Conservation (phyloP, 768 basidiomycete genomes). For the Boletus coccyginus region DNA sequence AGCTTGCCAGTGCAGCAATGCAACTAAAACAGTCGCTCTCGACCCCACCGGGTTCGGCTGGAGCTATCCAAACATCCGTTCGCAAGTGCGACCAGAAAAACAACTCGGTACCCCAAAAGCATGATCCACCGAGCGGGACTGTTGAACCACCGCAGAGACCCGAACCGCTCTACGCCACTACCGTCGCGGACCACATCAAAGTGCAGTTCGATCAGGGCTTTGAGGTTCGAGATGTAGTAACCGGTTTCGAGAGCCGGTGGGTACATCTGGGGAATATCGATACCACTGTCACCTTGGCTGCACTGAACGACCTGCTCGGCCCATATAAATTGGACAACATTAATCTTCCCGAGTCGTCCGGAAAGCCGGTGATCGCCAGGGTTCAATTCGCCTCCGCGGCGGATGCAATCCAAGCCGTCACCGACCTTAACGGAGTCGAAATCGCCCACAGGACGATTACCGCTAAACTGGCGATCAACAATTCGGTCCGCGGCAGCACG, state of each 20-base stretch:
- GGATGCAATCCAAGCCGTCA: slow-evolving; percentile 53
- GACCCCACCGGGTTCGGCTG: neutral
- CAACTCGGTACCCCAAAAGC: neutral
- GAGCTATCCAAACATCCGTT: neutral
- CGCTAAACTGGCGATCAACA: slow-evolving; percentile 44
- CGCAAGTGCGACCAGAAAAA: neutral
- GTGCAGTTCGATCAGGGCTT: slow-evolving; percentile 63
- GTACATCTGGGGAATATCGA: slow-evolving; percentile 55
- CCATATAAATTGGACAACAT: slow-evolving; percentile 44
- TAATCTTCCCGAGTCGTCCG: slow-evolving; percentile 26
- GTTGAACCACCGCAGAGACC: slow-evolving; percentile 7
- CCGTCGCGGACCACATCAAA: slow-evolving; percentile 52
- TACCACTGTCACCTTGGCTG: slow-evolving; percentile 26
- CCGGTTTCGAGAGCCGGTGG: slow-evolving; percentile 70
- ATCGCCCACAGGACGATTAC: slow-evolving; percentile 40
- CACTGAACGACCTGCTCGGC: slow-evolving; percentile 38
- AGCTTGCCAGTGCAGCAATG: neutral
- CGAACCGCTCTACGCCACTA: slow-evolving; percentile 27
- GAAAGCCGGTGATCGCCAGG: slow-evolving; percentile 32
- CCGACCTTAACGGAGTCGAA: slow-evolving; percentile 45
- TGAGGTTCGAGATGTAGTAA: slow-evolving; percentile 50
- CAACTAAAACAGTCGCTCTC: neutral
- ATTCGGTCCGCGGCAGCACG: slow-evolving; percentile 34
- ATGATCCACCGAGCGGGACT: neutral
- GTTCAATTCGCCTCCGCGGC: slow-evolving; percentile 47